These are phyloP conservation scores for Psilocybe tampanensis DNA, from an alignment of 768 basidiomycete genomes.

Conservation along the genomic window DNA sequence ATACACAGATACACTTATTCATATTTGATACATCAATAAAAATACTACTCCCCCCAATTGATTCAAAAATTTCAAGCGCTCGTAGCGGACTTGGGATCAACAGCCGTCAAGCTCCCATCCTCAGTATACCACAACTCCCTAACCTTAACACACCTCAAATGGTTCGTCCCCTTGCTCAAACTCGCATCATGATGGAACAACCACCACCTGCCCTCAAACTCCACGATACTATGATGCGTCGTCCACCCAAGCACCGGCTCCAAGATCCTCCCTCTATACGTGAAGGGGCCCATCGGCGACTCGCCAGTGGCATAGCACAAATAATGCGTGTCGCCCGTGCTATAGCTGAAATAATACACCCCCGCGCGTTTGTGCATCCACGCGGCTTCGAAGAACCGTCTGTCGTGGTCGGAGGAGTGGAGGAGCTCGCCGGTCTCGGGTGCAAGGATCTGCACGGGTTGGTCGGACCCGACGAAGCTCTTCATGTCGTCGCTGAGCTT, in stretches of 20 bases:
- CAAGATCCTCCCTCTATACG: slow-evolving; percentile 22
- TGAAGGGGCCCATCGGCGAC: slow-evolving; percentile 22
- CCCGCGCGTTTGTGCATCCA: slow-evolving; percentile 25
- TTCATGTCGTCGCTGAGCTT: slow-evolving; percentile 21
- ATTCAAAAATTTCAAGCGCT: too few species aligned
- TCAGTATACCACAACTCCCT: slow-evolving; percentile 21
- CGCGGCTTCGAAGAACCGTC: slow-evolving; percentile 25
- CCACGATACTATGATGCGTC: slow-evolving; percentile 25
- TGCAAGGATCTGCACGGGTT: slow-evolving; percentile 18
- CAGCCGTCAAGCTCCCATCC: slow-evolving; percentile 11
- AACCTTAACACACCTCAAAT: slow-evolving; percentile 22
- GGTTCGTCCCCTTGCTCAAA: slow-evolving; percentile 21
- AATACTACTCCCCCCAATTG: too few species aligned
- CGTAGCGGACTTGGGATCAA: neutral
- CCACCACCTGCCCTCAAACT: slow-evolving; percentile 19
- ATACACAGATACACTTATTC: too few species aligned
- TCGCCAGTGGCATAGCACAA: slow-evolving; percentile 21
- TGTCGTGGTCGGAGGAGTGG: slow-evolving; percentile 22
- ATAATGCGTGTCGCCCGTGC: slow-evolving; percentile 25
- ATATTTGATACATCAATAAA: too few species aligned
- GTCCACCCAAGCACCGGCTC: slow-evolving; percentile 26
- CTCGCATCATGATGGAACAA: slow-evolving; percentile 23
- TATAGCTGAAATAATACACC: slow-evolving; percentile 24
- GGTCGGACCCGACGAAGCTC: slow-evolving; percentile 16
- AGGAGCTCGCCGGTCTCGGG: slow-evolving; percentile 17